Conservation (phyloP, 2,329 filamentous ascomycete species). For the Stromatinia cepivora region DNA sequence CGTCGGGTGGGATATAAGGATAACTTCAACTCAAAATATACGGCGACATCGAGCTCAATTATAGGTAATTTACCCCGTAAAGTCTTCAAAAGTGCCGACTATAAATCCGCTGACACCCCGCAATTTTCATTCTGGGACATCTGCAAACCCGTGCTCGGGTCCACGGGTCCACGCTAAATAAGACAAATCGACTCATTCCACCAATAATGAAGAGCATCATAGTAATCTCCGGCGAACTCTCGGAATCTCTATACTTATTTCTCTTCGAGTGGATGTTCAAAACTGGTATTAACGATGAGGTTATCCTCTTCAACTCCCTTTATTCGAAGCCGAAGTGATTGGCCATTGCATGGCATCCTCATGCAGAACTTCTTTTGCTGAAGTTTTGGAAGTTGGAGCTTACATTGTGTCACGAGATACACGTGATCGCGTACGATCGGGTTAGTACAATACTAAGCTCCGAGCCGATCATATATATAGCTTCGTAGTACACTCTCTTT, state of each 20-base stretch:
- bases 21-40: not conserved
- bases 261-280: not conserved
- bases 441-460: too few relatives aligned
- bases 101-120: constrained; percentile 13
- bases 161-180: constrained; percentile 3
- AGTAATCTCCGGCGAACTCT: constrained; percentile 15
- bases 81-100: constrained; percentile 9
- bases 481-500: too few relatives aligned
- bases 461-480: too few relatives aligned
- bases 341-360: not conserved
- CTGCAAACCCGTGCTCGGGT: not conserved
- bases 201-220: not conserved
- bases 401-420: too few relatives aligned
- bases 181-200: not conserved
- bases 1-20: not conserved
- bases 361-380: constrained; percentile 3
- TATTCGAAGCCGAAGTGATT: constrained; percentile 12
- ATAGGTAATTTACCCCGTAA: constrained; percentile 9
- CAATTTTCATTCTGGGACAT: constrained; percentile 5
- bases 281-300: not conserved
- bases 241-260: constrained; percentile 5
- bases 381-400: not conserved
- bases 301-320: constrained; percentile 7
- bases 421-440: too few relatives aligned
- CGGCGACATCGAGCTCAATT: constrained; percentile 21